Percentiles rank a stretch among this genome's conserved stretches.
Conservation (phyloP, 2,329 filamentous ascomycete species). For the Nemania sp. region DNA sequence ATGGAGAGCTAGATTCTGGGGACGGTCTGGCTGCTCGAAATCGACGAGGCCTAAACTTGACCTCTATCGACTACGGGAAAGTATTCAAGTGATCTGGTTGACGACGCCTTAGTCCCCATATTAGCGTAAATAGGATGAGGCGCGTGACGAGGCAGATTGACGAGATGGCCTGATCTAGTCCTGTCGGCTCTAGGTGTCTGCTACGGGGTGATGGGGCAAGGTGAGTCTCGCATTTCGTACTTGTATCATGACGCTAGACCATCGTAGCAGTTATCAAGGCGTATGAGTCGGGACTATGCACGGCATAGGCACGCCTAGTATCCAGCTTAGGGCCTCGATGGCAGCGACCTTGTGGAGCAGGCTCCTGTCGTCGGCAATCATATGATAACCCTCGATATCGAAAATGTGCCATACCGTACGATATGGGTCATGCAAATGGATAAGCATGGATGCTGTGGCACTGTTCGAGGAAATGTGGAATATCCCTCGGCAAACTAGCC, state of each 20-base stretch:
- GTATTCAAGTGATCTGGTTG: constrained; percentile 4
- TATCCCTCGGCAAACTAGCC: constrained; percentile 21
- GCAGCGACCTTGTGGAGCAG: constrained; percentile 18
- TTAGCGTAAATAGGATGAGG: constrained; percentile 12
- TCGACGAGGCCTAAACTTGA: constrained; percentile 22
- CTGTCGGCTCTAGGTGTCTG: background rate
- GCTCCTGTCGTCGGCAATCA: constrained; percentile 8
- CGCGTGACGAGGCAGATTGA: constrained; percentile 25
- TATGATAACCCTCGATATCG: constrained; percentile 7
- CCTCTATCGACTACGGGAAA: constrained; percentile 11
- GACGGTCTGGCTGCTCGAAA: constrained; percentile 14
- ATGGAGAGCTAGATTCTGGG: constrained; percentile 1
- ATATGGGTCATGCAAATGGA: constrained; percentile 5
- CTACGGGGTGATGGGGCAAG: constrained; percentile 14
- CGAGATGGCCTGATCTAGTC: constrained; percentile 26
- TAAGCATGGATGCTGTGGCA: constrained; percentile 7
- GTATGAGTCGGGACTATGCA: constrained; percentile 5
- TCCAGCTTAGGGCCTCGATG: constrained; percentile 8
- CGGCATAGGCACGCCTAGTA: background rate
- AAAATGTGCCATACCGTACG: background rate
- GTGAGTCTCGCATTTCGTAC: constrained; percentile 13
- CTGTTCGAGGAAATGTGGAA: constrained; percentile 9
- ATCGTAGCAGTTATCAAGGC: constrained; percentile 7
- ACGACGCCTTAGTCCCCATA: constrained; percentile 11
- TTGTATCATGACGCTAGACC: constrained; percentile 6